Evolutionary conservation across 2,329 filamentous ascomycete genomes (phyloP), one percentile per base, ranked within the genome.

Genomic region (Chaetomiaceae sp.): DNA sequence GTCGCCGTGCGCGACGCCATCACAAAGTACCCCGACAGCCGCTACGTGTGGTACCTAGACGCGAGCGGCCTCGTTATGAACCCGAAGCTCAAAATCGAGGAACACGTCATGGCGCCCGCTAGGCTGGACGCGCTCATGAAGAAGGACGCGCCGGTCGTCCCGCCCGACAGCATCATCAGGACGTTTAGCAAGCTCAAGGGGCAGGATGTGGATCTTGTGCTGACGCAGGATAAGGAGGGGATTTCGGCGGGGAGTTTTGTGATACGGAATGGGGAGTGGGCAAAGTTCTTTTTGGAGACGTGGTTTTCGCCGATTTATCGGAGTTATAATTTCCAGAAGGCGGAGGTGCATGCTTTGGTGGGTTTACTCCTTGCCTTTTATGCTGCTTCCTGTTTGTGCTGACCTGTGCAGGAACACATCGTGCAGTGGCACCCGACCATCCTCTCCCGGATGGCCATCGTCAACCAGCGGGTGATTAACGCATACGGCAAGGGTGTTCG

Each of bases 401-500:
- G 59, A 76, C 2, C 20, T 29, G 23, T 31, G 9, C 44, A 91
- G 88, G 88, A 92, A 71, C 89, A 94, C 67, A 87, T 92, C 61
- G 83, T 89, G 31, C 92, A 96, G 76, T 99, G 94, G 95, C 94
- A 99, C 68, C 91, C 92, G 25, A 99, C 94, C 0, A 87, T 99
- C 40, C 81, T 99, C 11, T 90, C 92, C 34, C 94, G 91, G 67
- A 75, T 97, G 57, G 91, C 88, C 1, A 77, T 99, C 20, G 78
- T 99, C n/a, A 91, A 92, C 2, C 94, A 99, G 71, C 82, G 86
- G 47, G 77, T 80, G 31, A 74, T 99, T 68, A 95, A 95, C 66
- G 81, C 89, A 0, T 97, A 96, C 70, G 84, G 78, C 57, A 71
- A 72, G 47, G 66, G 68, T 38, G 71, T 72, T 20, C 69, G 76